Conservation (phyloP, 148 eudicot genomes). For the Agrostemma githago region DNA sequence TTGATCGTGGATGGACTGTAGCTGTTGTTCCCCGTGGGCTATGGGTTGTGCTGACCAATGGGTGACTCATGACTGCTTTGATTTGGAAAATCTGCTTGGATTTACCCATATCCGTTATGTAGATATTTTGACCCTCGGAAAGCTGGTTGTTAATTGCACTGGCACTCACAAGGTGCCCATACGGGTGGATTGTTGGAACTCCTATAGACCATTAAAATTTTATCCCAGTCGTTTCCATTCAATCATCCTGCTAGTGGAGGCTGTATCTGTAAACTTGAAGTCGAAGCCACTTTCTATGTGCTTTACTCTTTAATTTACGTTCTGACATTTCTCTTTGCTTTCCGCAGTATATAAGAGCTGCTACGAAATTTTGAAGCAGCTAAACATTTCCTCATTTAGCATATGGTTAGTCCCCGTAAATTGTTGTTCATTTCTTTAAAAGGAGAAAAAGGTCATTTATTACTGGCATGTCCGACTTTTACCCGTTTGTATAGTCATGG, state of each 20-base stretch:
- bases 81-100: too few species aligned
- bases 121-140: slow-evolving; percentile 33
- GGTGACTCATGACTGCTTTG: not conserved
- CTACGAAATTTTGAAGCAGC: slow-evolving; percentile 31
- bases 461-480: not conserved
- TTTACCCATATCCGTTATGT: slow-evolving; percentile 31
- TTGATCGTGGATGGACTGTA: slow-evolving; percentile 16
- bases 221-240: slow-evolving; percentile 9
- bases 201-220: slow-evolving; percentile 21
- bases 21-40: slow-evolving; percentile 19
- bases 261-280: slow-evolving; percentile 40
- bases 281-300: slow-evolving; percentile 37
- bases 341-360: slow-evolving; percentile 30
- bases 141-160: slow-evolving; percentile 24
- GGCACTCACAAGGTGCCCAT: slow-evolving; percentile 19
- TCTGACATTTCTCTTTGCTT: slow-evolving; percentile 20
- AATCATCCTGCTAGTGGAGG: slow-evolving; percentile 28
- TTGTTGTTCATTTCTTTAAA: not conserved
- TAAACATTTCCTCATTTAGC: slow-evolving; percentile 23
- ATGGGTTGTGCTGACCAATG: slow-evolving; percentile 26
- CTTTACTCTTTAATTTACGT: slow-evolving; percentile 27
- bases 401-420: slow-evolving; percentile 11
- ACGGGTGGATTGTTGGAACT: slow-evolving; percentile 25
- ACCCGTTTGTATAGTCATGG: not conserved
- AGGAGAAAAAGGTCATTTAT: not conserved